Evolutionary conservation across 176 grass and related monocot species (phyloP), one percentile per base, ranked within the genome.

Genomic region (Alopecurus myosuroides): DNA sequence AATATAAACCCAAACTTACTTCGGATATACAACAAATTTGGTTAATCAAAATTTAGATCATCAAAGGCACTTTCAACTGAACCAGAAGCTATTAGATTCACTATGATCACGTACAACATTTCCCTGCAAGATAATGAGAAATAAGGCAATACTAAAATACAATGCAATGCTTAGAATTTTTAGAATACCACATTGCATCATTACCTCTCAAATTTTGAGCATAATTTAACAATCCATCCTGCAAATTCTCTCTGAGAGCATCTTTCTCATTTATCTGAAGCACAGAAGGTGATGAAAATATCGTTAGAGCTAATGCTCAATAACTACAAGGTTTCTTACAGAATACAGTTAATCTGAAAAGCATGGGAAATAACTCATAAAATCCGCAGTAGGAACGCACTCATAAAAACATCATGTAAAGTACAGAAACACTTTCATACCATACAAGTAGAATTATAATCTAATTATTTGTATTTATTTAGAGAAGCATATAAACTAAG

Each of bases 21-120:
- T 53, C 95, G 93, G 74, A 98, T 98, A 85, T 60, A 95, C 83
- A 90, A 94, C 80, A 98, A 98, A 87, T 98, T 93, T 15, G 87
- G 89, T 31, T 98, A 89, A 11, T 90, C 76, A 71, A 76, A 42
- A 77, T 82, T 82, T 49, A 98, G 77, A 90, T 95, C 93, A 83
- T 95, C 89, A 81, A 95, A 94, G 31, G 91, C 91, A 77, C 10
- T 87, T 77, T 61, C 49, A 26, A 87, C 52, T 70, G 89, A 70
- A 40, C 73, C 77, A 82, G 66, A 72, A 87, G 83, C 60, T 77
- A 89, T 51, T 71, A 84, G 69, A 62, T 40, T 76, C 49, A 93
- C 86, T 71, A 90, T 57, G 65, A 98, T 94, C 70, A 60, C 92
- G 70, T 87, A 76, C 74, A 73, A 94, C 75, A 74, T 93, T 79